Percentiles rank a stretch among this genome's conserved stretches.
These are phyloP conservation scores for Capsicum chinense DNA, from an alignment of 257 asterid genomes.

Conservation along the genomic window DNA sequence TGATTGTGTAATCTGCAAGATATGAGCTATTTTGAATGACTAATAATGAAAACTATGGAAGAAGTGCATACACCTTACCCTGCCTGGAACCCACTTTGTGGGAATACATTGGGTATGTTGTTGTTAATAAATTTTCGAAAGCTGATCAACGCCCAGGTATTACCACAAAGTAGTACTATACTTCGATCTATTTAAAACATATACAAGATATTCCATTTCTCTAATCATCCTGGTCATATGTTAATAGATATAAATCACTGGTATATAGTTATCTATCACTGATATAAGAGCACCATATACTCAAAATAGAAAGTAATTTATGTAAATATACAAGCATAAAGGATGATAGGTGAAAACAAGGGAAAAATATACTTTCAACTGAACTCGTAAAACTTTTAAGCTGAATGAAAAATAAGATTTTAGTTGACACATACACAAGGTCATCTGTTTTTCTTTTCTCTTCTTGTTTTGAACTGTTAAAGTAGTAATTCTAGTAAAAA, in stretches of 20 bases:
- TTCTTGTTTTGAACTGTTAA: slow-evolving; percentile 1
- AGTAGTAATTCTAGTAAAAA: neutral
- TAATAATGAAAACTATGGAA: too few relatives aligned
- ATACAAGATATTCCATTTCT: too few relatives aligned
- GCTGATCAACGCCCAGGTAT: too few relatives aligned
- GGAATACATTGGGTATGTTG: too few relatives aligned
- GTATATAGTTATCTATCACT: neutral
- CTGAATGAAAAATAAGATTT: neutral
- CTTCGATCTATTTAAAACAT: too few relatives aligned
- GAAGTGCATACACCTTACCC: too few relatives aligned
- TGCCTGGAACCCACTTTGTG: too few relatives aligned
- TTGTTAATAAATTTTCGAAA: too few relatives aligned
- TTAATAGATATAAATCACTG: neutral
- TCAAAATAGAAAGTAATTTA: neutral
- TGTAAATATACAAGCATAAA: slow-evolving; percentile 13
- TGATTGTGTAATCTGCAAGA: too few relatives aligned
- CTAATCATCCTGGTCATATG: neutral
- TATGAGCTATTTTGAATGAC: too few relatives aligned
- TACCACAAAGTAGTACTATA: too few relatives aligned
- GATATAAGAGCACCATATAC: neutral
- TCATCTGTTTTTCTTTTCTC: neutral
- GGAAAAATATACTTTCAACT: neutral
- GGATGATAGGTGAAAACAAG: neutral
- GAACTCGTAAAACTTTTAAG: neutral
- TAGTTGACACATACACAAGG: neutral